These are phyloP conservation scores for Castanopsis chinensis DNA, from an alignment of 306 rosid genomes.

Conservation along the genomic window DNA sequence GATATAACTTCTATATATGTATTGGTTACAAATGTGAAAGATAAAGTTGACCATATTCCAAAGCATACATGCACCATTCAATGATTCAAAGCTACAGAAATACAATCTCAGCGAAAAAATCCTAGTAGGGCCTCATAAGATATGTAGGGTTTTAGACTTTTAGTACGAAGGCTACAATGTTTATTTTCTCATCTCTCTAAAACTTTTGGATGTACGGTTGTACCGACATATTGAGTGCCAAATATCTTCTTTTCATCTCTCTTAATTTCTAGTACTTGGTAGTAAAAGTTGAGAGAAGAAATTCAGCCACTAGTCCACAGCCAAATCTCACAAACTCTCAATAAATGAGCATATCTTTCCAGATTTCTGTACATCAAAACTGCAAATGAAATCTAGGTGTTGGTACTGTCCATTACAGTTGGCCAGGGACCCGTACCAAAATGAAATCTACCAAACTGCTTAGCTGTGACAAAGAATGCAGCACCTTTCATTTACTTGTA, in stretches of 20 bases:
- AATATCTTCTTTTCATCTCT: conserved; percentile 13
- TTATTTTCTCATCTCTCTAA: not conserved
- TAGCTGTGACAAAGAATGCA: conserved; percentile 7
- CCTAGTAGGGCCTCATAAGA: conserved; percentile 43
- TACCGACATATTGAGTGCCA: conserved; percentile 37
- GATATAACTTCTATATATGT: too few species aligned
- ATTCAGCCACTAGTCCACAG: conserved; percentile 3
- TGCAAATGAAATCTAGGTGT: conserved; percentile 21
- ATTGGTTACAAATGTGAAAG: conserved; percentile 7
- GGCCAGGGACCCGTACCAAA: conserved; percentile 41
- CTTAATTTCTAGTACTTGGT: not conserved
- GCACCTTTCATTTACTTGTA: too few species aligned
- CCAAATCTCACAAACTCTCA: not conserved
- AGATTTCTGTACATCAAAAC: conserved; percentile 20
- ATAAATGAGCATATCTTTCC: conserved; percentile 15
- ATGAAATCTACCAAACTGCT: conserved; percentile 26
- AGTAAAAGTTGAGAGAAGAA: not conserved
- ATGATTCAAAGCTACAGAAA: not conserved
- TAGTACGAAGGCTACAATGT: not conserved
- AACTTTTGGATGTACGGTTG: conserved; percentile 31
- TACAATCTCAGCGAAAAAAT: conserved; percentile 17
- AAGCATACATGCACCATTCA: not conserved
- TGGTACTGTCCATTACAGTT: conserved; percentile 38
- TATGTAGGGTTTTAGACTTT: conserved; percentile 8
- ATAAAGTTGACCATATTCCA: not conserved